phyloP scores from a whole-genome alignment of 495 filamentous ascomycete genomes.

The Thermothielavioides terrestris region DNA sequence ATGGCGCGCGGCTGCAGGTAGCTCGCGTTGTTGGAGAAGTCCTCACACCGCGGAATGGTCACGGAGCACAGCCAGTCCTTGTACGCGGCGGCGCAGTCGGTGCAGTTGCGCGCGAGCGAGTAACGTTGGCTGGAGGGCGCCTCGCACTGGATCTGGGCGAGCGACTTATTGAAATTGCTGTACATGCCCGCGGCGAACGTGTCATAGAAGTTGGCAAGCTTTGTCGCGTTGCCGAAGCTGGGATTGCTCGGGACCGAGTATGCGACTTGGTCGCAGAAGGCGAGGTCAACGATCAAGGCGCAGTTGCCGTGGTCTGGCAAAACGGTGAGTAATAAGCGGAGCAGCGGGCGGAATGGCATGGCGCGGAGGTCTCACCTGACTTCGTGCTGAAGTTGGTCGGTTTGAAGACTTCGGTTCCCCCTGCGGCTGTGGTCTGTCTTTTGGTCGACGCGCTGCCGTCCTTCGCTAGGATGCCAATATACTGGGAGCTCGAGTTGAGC shows the following conservation, averaged over 20 bases:
- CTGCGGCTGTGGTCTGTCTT: slow-evolving; percentile 41
- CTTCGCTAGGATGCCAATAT: slow-evolving; percentile 62
- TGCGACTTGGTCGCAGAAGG: slow-evolving; percentile 76
- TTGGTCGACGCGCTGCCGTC: slow-evolving; percentile 39
- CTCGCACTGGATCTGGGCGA: slow-evolving; percentile 80
- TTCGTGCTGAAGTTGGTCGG: slow-evolving; percentile 67
- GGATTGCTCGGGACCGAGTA: slow-evolving; percentile 85
- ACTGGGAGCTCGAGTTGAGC: slow-evolving; percentile 60
- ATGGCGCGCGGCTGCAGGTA: slow-evolving; percentile 64
- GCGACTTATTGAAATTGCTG: slow-evolving; percentile 66
- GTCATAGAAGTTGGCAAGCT: slow-evolving; percentile 62
- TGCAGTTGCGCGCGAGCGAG: slow-evolving; percentile 68
- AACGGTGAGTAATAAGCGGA: neutral
- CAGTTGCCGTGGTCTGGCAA: slow-evolving; percentile 50
- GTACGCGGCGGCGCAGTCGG: slow-evolving; percentile 70
- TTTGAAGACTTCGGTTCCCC: slow-evolving; percentile 64
- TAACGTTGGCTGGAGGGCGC: slow-evolving; percentile 58
- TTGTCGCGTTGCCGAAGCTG: slow-evolving; percentile 38
- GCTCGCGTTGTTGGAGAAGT: slow-evolving; percentile 50
- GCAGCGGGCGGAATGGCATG: neutral
- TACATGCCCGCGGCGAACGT: slow-evolving; percentile 50
- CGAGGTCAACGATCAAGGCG: slow-evolving; percentile 70
- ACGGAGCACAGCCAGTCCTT: slow-evolving; percentile 93
- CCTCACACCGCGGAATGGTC: slow-evolving; percentile 81
- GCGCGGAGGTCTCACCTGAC: slow-evolving; percentile 44